phyloP scores from a whole-genome alignment of 2,329 filamentous ascomycete species.

The Aureobasidium sp. region DNA sequence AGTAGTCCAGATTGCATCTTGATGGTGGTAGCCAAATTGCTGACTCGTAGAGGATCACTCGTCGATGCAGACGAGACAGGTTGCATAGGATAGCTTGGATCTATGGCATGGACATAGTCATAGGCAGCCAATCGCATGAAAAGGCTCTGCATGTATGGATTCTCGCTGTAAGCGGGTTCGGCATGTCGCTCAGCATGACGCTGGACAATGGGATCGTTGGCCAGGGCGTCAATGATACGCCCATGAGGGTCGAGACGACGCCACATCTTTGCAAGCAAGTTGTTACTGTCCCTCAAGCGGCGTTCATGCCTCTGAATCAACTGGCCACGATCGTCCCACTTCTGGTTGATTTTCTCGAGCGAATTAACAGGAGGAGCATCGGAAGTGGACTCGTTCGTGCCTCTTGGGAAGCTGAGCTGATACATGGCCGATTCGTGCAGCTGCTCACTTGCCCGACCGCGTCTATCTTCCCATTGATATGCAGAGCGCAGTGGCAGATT shows the following conservation, averaged over 20 bases:
- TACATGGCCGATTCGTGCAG: neutral
- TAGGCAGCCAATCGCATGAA: slow-evolving; percentile 1
- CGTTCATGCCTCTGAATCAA: slow-evolving; percentile 8
- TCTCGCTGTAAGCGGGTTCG: slow-evolving; percentile 2
- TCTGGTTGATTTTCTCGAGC: neutral
- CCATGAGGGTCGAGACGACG: neutral
- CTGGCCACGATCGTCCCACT: slow-evolving; percentile 2
- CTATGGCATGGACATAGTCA: slow-evolving; percentile 4
- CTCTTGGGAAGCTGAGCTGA: neutral
- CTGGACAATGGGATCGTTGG: neutral
- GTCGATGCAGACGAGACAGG: neutral
- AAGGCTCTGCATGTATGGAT: neutral
- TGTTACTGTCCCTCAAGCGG: slow-evolving; percentile 3
- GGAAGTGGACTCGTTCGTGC: neutral
- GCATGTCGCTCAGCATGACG: neutral
- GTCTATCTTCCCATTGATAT: neutral
- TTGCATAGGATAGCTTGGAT: neutral
- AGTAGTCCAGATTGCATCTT: neutral
- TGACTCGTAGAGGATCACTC: neutral
- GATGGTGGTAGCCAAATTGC: slow-evolving; percentile 6
- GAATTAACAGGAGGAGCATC: neutral
- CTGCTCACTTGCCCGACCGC: slow-evolving; percentile 1
- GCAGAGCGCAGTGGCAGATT: neutral
- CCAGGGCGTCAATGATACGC: neutral
- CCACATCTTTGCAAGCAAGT: slow-evolving; percentile 6